These are phyloP conservation scores for Nicotiana tomentosiformis DNA, from an alignment of 257 asterid genomes.

Conservation along the genomic window DNA sequence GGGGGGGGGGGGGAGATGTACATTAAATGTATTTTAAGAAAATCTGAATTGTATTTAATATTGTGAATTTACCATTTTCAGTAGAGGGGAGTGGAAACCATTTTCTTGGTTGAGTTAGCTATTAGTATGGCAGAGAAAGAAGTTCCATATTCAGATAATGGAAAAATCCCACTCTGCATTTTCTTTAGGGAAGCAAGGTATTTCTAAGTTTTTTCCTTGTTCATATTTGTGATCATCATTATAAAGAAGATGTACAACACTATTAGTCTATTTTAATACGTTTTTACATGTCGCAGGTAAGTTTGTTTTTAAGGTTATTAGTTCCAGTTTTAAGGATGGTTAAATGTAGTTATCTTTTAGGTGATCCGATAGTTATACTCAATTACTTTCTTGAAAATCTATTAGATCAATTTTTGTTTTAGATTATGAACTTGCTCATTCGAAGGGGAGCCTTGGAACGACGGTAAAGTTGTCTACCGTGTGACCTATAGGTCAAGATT, in stretches of 20 bases:
- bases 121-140: constrained; percentile 29
- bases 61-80: not conserved
- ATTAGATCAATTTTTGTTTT: not conserved
- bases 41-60: not conserved
- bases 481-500: too few relatives aligned
- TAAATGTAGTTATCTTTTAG: not conserved
- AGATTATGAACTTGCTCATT: not conserved
- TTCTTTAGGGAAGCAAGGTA: constrained; percentile 40
- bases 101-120: not conserved
- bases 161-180: constrained; percentile 25
- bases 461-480: too few relatives aligned
- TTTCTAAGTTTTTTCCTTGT: not conserved
- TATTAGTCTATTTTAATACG: too few relatives aligned
- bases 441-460: too few relatives aligned
- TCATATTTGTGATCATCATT: not conserved
- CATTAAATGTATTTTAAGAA: not conserved
- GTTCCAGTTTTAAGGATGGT: not conserved
- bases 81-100: not conserved
- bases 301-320: not conserved
- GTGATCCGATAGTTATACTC: not conserved
- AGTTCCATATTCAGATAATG: constrained; percentile 16
- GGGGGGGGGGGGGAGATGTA: not conserved
- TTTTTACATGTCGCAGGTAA: not conserved
- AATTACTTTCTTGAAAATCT: not conserved
- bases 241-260: not conserved